A percentile compares a stretch with the other conserved stretches of the same genome.
phyloP scores from a whole-genome alignment of 768 basidiomycete species.

The Tulasnella sp. region DNA sequence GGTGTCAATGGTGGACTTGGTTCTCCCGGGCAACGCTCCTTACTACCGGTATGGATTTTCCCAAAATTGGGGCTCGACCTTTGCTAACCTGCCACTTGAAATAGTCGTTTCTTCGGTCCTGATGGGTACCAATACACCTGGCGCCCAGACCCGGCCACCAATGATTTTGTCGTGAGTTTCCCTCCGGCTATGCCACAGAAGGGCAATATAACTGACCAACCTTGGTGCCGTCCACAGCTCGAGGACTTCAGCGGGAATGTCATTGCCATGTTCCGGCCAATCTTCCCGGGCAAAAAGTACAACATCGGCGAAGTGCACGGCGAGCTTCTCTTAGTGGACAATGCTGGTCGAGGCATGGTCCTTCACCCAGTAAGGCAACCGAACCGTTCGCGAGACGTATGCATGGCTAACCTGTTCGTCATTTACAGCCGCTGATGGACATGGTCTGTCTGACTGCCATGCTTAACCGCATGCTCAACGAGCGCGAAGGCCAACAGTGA shows the following conservation, averaged over 20 bases:
- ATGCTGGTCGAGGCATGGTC: slow-evolving; percentile 74
- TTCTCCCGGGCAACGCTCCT: slow-evolving; percentile 54
- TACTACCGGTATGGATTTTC: slow-evolving; percentile 35
- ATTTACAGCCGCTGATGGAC: slow-evolving; percentile 71
- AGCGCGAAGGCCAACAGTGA: neutral
- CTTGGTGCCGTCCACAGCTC: slow-evolving; percentile 47
- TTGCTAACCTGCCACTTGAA: neutral
- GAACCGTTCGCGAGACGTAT: neutral
- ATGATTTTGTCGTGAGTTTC: slow-evolving; percentile 29
- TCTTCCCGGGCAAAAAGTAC: slow-evolving; percentile 65
- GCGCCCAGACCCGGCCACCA: slow-evolving; percentile 47
- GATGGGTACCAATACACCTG: slow-evolving; percentile 78
- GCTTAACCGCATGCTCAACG: slow-evolving; percentile 56
- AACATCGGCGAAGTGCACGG: slow-evolving; percentile 76
- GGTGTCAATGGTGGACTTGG: slow-evolving; percentile 78
- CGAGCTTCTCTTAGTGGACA: slow-evolving; percentile 77
- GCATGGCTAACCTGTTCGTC: slow-evolving; percentile 26
- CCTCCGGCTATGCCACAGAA: slow-evolving; percentile 48
- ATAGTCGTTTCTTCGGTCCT: slow-evolving; percentile 72
- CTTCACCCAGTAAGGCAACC: slow-evolving; percentile 45
- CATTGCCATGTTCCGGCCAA: slow-evolving; percentile 78
- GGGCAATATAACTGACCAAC: slow-evolving; percentile 47
- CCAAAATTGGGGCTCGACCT: neutral
- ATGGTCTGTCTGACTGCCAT: slow-evolving; percentile 78
- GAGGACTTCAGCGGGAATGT: slow-evolving; percentile 55